phyloP scores from a whole-genome alignment of 768 basidiomycete genomes.

The Cubamyces sp. region DNA sequence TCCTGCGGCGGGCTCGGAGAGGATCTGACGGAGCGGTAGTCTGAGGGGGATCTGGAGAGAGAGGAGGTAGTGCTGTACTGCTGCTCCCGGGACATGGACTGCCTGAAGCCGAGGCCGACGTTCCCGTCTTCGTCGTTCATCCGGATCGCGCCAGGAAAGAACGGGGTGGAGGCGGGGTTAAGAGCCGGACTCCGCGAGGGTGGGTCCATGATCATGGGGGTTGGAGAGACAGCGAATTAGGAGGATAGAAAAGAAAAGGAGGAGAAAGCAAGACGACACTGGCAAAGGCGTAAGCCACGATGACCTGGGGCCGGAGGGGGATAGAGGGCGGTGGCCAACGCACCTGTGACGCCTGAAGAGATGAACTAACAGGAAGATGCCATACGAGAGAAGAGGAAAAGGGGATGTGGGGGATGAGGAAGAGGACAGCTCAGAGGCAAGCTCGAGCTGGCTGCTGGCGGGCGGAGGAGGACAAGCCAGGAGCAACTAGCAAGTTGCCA shows the following conservation, averaged over 20 bases:
- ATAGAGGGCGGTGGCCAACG: conserved; percentile 7
- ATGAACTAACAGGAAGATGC: conserved; percentile 30
- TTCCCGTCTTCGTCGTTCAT: conserved; percentile 57
- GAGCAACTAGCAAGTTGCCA: conserved; percentile 19
- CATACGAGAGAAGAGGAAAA: conserved; percentile 26
- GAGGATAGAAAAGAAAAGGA: conserved; percentile 36
- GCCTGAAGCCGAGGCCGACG: conserved; percentile 48
- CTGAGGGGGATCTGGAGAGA: conserved; percentile 62
- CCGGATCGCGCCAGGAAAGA: conserved; percentile 75
- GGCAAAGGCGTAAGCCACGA: background rate
- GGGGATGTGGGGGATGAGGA: conserved; percentile 9
- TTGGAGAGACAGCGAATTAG: conserved; percentile 16
- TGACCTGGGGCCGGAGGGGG: conserved; percentile 29
- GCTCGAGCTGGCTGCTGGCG: conserved; percentile 14
- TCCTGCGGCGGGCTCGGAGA: conserved; percentile 65
- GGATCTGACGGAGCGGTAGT: conserved; percentile 67
- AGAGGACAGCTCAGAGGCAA: conserved; percentile 24
- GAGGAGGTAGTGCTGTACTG: conserved; percentile 54
- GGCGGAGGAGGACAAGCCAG: conserved; percentile 15
- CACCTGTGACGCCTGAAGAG: conserved; percentile 31
- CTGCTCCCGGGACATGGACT: conserved; percentile 48
- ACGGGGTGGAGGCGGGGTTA: conserved; percentile 83
- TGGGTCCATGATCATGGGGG: conserved; percentile 35
- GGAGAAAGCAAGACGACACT: conserved; percentile 38
- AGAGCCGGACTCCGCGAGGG: conserved; percentile 80